Percentiles rank a stretch among this genome's conserved stretches.
Evolutionary conservation across 2,329 filamentous ascomycete species (phyloP).

Genomic region (Nigrospora sphaerica): DNA sequence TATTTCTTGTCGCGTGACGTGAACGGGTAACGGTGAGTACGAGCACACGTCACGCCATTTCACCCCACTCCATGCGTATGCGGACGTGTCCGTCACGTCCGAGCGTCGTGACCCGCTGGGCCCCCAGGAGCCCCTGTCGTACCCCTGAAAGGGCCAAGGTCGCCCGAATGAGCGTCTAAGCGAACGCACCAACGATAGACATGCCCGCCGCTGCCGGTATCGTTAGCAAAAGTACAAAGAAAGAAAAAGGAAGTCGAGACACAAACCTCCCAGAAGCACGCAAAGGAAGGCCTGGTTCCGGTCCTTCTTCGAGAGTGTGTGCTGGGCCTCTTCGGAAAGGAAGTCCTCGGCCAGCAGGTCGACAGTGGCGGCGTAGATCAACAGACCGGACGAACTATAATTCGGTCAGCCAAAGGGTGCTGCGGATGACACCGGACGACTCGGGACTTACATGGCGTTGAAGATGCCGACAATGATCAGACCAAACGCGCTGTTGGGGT

Average conservation of each 20-base stretch:
- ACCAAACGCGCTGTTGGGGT: conserved; percentile 56
- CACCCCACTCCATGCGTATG: too few species aligned
- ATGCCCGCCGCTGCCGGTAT: conserved; percentile 30
- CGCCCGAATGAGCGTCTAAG: conserved; percentile 5
- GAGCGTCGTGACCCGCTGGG: too few species aligned
- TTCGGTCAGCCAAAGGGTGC: conserved; percentile 2
- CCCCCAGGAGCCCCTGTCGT: too few species aligned
- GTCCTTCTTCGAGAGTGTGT: conserved; percentile 41
- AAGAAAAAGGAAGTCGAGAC: background rate
- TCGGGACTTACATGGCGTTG: conserved; percentile 51
- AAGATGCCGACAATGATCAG: conserved; percentile 58
- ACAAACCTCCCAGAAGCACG: conserved; percentile 40
- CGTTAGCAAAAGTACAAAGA: conserved; percentile 2
- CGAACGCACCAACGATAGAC: conserved; percentile 40
- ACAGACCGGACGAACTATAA: conserved; percentile 47
- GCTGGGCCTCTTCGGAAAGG: conserved; percentile 48
- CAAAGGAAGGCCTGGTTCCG: conserved; percentile 46
- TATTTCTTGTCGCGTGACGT: too few species aligned
- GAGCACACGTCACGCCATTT: too few species aligned
- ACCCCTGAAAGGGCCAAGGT: background rate
- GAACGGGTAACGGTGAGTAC: too few species aligned
- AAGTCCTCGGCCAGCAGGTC: conserved; percentile 60
- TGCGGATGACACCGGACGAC: too few species aligned
- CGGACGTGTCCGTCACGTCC: too few species aligned
- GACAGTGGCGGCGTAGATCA: conserved; percentile 56